A percentile compares a stretch with the other conserved stretches of the same genome.
These are phyloP conservation scores for Aeminium ludgeri DNA, from an alignment of 495 filamentous ascomycete genomes.

Conservation along the genomic window DNA sequence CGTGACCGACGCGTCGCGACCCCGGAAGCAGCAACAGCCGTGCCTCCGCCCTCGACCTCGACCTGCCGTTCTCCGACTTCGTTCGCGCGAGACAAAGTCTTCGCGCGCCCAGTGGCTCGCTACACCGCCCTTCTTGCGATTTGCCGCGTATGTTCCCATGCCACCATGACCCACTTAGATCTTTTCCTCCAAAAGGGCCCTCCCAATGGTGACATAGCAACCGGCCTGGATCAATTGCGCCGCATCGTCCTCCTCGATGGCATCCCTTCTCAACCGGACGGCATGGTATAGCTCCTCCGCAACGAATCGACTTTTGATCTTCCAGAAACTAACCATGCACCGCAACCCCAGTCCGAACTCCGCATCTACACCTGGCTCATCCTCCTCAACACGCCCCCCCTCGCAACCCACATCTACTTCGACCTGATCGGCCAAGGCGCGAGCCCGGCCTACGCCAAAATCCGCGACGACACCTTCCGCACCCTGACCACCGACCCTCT, in stretches of 20 bases:
- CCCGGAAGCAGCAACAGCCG: no score
- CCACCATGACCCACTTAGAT: constrained; percentile 15
- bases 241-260: constrained; percentile 62
- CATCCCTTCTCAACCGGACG: constrained; percentile 68
- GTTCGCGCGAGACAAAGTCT: no score
- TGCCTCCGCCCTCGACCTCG: no score
- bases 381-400: constrained; percentile 65
- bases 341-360: constrained; percentile 52
- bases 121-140: no score
- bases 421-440: constrained; percentile 80
- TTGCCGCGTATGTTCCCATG: no score
- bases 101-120: no score
- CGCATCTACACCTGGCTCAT: constrained; percentile 93
- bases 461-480: constrained; percentile 94
- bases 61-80: no score
- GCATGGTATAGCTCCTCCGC: constrained; percentile 58
- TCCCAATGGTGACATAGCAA: constrained; percentile 41
- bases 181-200: constrained; percentile 14
- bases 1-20: no score
- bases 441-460: constrained; percentile 89
- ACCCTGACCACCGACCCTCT: constrained; percentile 89
- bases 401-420: constrained; percentile 76
- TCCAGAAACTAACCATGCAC: constrained; percentile 11
- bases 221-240: constrained; percentile 55
- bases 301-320: not conserved